A percentile compares a stretch with the other conserved stretches of the same genome.
Evolutionary conservation across 2,329 filamentous ascomycete genomes (phyloP).

Genomic region (Fusarium robinianum): DNA sequence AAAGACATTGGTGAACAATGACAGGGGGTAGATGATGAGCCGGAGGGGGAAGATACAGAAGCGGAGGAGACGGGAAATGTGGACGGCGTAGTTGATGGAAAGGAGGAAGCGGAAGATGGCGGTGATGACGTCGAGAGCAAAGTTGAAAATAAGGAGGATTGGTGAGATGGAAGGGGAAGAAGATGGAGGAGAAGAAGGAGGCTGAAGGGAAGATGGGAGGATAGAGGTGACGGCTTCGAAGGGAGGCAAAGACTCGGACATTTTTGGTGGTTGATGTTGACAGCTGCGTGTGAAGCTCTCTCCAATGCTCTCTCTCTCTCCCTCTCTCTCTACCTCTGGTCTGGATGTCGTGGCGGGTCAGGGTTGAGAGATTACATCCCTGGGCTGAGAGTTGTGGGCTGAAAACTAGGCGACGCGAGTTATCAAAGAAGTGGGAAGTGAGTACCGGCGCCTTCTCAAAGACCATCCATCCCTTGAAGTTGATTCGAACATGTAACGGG

Average conservation of each 20-base stretch:
- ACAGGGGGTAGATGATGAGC: conserved; percentile 39
- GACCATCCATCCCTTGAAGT: too few species aligned
- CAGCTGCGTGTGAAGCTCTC: neutral
- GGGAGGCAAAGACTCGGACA: conserved; percentile 18
- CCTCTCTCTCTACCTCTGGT: too few species aligned
- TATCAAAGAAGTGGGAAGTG: neutral
- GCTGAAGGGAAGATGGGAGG: conserved; percentile 17
- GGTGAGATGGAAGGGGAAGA: conserved; percentile 25
- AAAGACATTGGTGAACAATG: conserved; percentile 35
- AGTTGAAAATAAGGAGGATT: conserved; percentile 23
- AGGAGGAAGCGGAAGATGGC: conserved; percentile 35
- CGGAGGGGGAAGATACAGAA: conserved; percentile 39
- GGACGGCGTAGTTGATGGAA: conserved; percentile 37
- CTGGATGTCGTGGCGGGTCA: neutral
- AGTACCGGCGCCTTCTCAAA: too few species aligned
- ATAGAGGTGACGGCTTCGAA: conserved; percentile 13
- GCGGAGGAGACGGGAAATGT: conserved; percentile 30
- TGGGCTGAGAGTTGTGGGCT: neutral
- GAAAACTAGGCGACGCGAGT: neutral
- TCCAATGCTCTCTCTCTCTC: too few species aligned
- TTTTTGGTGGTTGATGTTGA: conserved; percentile 11
- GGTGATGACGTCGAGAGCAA: conserved; percentile 34
- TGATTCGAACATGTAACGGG: too few species aligned
- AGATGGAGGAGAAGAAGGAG: conserved; percentile 18
- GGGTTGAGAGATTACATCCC: conserved; percentile 25